Conservation (phyloP, 768 basidiomycete genomes). For the Psilocybe cyanescens region DNA sequence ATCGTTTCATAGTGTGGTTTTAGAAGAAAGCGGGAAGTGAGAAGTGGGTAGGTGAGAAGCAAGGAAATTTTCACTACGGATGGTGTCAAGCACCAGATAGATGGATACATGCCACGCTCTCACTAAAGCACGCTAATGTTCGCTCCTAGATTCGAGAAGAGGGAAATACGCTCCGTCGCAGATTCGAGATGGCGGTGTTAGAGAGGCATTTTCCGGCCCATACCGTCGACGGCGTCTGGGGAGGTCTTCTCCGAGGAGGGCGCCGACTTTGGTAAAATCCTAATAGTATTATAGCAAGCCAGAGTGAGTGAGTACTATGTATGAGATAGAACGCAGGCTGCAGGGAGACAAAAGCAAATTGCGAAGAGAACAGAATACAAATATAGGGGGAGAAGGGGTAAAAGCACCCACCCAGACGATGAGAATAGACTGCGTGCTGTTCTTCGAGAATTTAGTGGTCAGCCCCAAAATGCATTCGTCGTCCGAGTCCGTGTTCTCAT, state of each 20-base stretch:
- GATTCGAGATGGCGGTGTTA: neutral
- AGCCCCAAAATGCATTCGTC: constrained; percentile 27
- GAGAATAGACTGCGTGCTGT: constrained; percentile 25
- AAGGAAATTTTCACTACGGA: too few species aligned
- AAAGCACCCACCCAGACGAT: constrained; percentile 25
- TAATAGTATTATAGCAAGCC: neutral
- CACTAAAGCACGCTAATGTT: neutral
- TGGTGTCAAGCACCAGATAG: too few species aligned
- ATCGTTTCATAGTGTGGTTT: too few species aligned
- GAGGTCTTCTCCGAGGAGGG: constrained; percentile 22
- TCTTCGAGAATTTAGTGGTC: constrained; percentile 25
- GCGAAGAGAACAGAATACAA: too few species aligned
- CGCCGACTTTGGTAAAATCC: constrained; percentile 21
- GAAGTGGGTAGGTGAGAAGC: too few species aligned
- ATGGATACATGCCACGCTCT: too few species aligned
- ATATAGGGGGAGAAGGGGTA: neutral
- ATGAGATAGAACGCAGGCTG: neutral
- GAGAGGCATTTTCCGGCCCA: neutral
- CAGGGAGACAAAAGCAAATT: too few species aligned
- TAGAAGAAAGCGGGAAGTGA: too few species aligned
- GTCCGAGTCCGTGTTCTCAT: constrained; percentile 21
- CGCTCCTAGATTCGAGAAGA: neutral
- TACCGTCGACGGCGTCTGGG: constrained; percentile 21
- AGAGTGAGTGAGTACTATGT: too few species aligned
- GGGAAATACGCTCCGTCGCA: neutral